Evolutionary conservation across 108 stramenopile genomes (phyloP).

Genomic region (Licmophora abbreviata): DNA sequence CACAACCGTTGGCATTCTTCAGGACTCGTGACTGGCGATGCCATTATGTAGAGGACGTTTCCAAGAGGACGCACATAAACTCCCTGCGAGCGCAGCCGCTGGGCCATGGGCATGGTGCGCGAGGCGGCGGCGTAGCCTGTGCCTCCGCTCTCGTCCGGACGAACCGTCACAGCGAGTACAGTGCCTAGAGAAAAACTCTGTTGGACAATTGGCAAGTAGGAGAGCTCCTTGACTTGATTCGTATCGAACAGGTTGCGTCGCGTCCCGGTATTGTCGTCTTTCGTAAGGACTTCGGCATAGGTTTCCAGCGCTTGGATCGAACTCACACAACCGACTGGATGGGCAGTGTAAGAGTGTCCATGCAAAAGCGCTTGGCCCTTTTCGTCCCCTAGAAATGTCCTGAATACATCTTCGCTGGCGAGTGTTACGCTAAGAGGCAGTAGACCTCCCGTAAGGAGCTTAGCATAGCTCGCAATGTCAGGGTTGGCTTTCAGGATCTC

Average conservation of each 20-base stretch:
- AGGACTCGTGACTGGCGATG: conserved; percentile 9
- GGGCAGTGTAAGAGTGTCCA: conserved; percentile 16
- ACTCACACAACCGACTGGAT: conserved; percentile 17
- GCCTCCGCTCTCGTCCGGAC: conserved; percentile 4
- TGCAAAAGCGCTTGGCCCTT: conserved; percentile 13
- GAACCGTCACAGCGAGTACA: conserved; percentile 13
- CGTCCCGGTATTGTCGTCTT: neutral
- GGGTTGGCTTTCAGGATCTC: conserved; percentile 13
- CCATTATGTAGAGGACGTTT: conserved; percentile 23
- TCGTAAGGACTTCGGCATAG: conserved; percentile 10
- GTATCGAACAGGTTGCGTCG: conserved; percentile 8
- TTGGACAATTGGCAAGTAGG: conserved; percentile 13
- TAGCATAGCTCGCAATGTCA: conserved; percentile 18
- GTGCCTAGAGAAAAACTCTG: conserved; percentile 12
- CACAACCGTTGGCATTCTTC: conserved; percentile 9
- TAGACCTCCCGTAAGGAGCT: conserved; percentile 13
- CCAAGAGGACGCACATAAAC: conserved; percentile 15
- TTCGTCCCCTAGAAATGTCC: conserved; percentile 15
- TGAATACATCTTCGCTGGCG: conserved; percentile 14
- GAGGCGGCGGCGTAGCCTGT: conserved; percentile 7
- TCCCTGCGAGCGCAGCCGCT: conserved; percentile 1
- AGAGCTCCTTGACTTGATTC: conserved; percentile 8
- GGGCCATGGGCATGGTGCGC: conserved; percentile 1
- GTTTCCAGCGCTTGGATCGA: conserved; percentile 17
- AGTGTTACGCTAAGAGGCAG: conserved; percentile 10